phyloP scores from a whole-genome alignment of 2,329 filamentous ascomycete genomes.

The Clathrospora elynae region DNA sequence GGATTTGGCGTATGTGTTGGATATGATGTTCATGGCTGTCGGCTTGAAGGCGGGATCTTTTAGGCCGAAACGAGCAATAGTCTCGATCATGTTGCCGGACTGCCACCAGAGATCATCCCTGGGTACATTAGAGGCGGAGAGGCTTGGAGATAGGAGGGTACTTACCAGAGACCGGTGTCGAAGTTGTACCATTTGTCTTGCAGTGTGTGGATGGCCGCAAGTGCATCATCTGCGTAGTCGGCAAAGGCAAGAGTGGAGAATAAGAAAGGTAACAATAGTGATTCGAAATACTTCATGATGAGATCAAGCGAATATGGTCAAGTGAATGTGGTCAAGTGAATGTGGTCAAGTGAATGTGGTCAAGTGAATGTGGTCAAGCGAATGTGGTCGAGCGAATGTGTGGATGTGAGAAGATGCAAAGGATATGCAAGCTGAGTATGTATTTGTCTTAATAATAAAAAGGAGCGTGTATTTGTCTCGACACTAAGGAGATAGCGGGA shows the following conservation, averaged over 20 bases:
- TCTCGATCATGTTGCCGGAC: slow-evolving; percentile 45
- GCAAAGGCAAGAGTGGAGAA: slow-evolving; percentile 18
- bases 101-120: slow-evolving; percentile 46
- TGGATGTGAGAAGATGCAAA: too few species aligned
- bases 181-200: slow-evolving; percentile 43
- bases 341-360: too few species aligned
- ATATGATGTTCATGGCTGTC: slow-evolving; percentile 37
- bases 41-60: slow-evolving; percentile 36
- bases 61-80: slow-evolving; percentile 40
- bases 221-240: slow-evolving; percentile 36
- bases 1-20: slow-evolving; percentile 43
- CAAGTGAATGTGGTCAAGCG: too few species aligned
- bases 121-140: not conserved
- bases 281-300: slow-evolving; percentile 30
- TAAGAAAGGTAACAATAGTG: slow-evolving; percentile 22
- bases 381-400: too few species aligned
- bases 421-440: slow-evolving; percentile 1
- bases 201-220: slow-evolving; percentile 34
- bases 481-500: slow-evolving; percentile 6
- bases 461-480: slow-evolving; percentile 1
- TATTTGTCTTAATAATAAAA: too few species aligned
- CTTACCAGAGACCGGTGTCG: slow-evolving; percentile 43
- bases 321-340: too few species aligned
- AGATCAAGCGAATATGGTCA: too few species aligned
- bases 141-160: not conserved